phyloP scores from a whole-genome alignment of 2,329 filamentous ascomycete species.

The Leptographium lundbergii region DNA sequence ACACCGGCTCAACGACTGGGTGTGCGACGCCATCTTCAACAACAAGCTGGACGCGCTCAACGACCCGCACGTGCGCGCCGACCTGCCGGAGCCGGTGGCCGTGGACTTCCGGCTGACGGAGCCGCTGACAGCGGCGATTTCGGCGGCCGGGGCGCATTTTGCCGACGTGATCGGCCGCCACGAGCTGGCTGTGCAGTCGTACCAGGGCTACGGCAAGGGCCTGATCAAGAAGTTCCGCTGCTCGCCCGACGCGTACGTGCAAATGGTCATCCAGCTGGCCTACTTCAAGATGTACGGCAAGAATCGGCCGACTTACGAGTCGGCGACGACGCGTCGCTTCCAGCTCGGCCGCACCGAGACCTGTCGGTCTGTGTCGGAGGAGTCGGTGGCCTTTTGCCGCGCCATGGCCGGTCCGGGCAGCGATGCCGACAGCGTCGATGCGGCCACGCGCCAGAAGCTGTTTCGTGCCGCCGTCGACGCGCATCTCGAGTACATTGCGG shows the following conservation, averaged over 20 bases:
- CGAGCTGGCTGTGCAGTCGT: constrained; percentile 86
- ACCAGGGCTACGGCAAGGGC: constrained; percentile 95
- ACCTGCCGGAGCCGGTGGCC: constrained; percentile 66
- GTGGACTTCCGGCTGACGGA: constrained; percentile 69
- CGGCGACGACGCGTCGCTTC: constrained; percentile 86
- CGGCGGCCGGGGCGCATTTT: constrained; percentile 69
- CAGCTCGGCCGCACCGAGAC: constrained; percentile 95
- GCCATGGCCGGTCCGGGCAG: constrained; percentile 60
- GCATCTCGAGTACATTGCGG: constrained; percentile 82
- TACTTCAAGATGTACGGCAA: constrained; percentile 99
- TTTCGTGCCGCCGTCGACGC: constrained; percentile 72
- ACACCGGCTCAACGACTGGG: constrained; percentile 89
- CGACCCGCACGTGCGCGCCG: constrained; percentile 62
- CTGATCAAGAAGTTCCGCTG: constrained; percentile 99
- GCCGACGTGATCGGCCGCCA: constrained; percentile 70
- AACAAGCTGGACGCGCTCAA: constrained; percentile 80
- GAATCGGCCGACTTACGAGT: constrained; percentile 96
- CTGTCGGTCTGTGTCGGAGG: constrained; percentile 82
- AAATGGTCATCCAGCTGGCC: constrained; percentile 96
- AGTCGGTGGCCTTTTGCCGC: constrained; percentile 79
- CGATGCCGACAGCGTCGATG: constrained; percentile 34
- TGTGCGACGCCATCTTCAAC: constrained; percentile 83
- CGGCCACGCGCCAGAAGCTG: constrained; percentile 42
- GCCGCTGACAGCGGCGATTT: constrained; percentile 64
- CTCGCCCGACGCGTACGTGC: constrained; percentile 92